Conservation (phyloP, 192 early-diverging fungal genomes). For the Helicostylum pulchrum region DNA sequence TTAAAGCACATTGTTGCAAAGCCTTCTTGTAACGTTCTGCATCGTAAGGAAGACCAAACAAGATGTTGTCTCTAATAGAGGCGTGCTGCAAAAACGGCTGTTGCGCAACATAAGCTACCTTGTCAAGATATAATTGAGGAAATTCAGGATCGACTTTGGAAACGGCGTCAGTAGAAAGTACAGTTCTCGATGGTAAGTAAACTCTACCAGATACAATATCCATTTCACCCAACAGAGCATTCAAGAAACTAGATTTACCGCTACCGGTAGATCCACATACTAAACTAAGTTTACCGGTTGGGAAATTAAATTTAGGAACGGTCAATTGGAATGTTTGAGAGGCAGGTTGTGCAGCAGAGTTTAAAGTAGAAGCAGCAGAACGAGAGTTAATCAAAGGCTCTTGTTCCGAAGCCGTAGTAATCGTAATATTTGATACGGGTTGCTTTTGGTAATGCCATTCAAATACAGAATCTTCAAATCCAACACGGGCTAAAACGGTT, state of each 20-base stretch:
- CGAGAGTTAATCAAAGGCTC: background rate
- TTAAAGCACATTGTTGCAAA: constrained; percentile 65
- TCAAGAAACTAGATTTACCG: constrained; percentile 57
- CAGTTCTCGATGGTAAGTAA: constrained; percentile 21
- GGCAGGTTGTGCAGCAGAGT: background rate
- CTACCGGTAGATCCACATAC: constrained; percentile 70
- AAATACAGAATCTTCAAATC: constrained; percentile 17
- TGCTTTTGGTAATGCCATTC: constrained; percentile 18
- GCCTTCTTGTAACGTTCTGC: constrained; percentile 60
- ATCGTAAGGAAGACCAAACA: constrained; percentile 58
- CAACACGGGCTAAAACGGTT: background rate
- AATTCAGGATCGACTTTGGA: background rate
- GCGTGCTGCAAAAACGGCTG: constrained; percentile 58
- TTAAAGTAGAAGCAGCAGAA: constrained; percentile 5
- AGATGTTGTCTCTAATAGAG: constrained; percentile 66
- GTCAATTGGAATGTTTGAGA: constrained; percentile 13
- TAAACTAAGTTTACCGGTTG: constrained; percentile 47
- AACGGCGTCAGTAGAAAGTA: background rate
- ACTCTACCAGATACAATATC: constrained; percentile 36
- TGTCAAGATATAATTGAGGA: background rate
- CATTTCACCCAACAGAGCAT: constrained; percentile 57
- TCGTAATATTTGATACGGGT: background rate
- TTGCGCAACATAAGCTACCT: constrained; percentile 47
- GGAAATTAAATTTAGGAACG: constrained; percentile 47
- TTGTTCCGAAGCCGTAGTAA: background rate